Percentiles rank a stretch among this genome's conserved stretches.
phyloP scores from a whole-genome alignment of 805 yeast species.

The Maudiozyma barnettii region DNA sequence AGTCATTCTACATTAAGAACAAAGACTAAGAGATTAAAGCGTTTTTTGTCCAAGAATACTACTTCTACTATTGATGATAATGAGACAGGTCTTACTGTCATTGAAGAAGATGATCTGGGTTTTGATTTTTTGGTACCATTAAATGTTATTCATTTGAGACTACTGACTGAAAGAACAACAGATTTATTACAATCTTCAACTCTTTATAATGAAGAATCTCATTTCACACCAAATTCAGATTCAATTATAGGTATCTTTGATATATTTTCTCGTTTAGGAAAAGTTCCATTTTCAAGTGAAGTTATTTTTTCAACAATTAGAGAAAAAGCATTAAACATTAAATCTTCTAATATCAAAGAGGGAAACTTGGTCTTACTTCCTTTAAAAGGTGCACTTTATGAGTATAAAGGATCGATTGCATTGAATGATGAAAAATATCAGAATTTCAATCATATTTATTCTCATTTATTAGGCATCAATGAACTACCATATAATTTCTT shows the following conservation, averaged over 20 bases:
- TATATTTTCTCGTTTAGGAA: conserved; percentile 30
- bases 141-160: conserved; percentile 38
- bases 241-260: conserved; percentile 28
- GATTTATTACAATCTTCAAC: conserved; percentile 60
- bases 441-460: conserved; percentile 21
- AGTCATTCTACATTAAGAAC: conserved; percentile 14
- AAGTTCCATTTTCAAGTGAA: conserved; percentile 64
- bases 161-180: conserved; percentile 57
- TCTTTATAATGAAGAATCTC: conserved; percentile 20
- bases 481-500: conserved; percentile 24
- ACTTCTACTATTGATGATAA: conserved; percentile 16
- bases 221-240: conserved; percentile 22
- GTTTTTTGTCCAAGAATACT: conserved; percentile 10
- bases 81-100: conserved; percentile 12
- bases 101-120: conserved; percentile 18
- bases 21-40: conserved; percentile 11
- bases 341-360: conserved; percentile 8
- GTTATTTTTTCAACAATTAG: conserved; percentile 24
- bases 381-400: conserved; percentile 21
- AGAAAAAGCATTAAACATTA: conserved; percentile 22
- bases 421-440: conserved; percentile 14
- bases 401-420: conserved; percentile 10
- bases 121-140: conserved; percentile 16
- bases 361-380: conserved; percentile 20
- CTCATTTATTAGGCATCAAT: conserved; percentile 25